phyloP scores from a whole-genome alignment of 2,329 filamentous ascomycete genomes.

The Arthroderma sp. region DNA sequence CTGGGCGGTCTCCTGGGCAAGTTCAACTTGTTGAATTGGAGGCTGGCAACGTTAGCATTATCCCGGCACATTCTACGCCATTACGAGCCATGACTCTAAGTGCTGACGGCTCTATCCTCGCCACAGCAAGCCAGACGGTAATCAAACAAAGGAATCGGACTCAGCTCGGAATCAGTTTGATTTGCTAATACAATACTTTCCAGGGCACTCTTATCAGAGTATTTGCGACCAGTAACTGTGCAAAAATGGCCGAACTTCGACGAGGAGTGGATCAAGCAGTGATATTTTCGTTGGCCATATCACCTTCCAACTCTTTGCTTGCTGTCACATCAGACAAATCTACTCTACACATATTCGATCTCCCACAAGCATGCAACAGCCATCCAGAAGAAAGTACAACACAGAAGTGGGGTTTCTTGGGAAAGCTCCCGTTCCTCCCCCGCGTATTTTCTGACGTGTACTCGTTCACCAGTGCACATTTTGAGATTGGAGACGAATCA shows the following conservation, averaged over 20 bases:
- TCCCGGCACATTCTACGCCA: slow-evolving; percentile 72
- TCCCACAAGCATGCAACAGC: slow-evolving; percentile 40
- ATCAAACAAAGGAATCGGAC: slow-evolving; percentile 5
- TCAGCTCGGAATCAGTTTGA: background rate
- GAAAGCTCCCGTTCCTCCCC: slow-evolving; percentile 72
- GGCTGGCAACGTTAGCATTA: slow-evolving; percentile 77
- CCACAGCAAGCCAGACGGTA: slow-evolving; percentile 76
- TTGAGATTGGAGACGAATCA: slow-evolving; percentile 68
- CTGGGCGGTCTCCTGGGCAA: slow-evolving; percentile 75
- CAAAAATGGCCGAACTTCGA: slow-evolving; percentile 69
- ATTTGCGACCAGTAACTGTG: slow-evolving; percentile 67
- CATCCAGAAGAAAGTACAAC: slow-evolving; percentile 11
- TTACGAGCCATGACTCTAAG: slow-evolving; percentile 70
- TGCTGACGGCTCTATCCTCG: slow-evolving; percentile 64
- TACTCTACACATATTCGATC: slow-evolving; percentile 85
- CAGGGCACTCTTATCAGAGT: slow-evolving; percentile 78
- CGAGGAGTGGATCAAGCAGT: slow-evolving; percentile 78
- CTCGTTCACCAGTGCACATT: slow-evolving; percentile 66
- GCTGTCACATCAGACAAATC: slow-evolving; percentile 95
- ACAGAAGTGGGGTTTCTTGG: slow-evolving; percentile 61
- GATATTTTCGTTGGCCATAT: slow-evolving; percentile 80
- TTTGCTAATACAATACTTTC: background rate
- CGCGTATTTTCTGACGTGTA: slow-evolving; percentile 81
- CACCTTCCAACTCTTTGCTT: slow-evolving; percentile 62
- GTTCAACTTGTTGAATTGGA: slow-evolving; percentile 72